phyloP scores from a whole-genome alignment of 2,329 filamentous ascomycete genomes.

The Arthroderma sp. region DNA sequence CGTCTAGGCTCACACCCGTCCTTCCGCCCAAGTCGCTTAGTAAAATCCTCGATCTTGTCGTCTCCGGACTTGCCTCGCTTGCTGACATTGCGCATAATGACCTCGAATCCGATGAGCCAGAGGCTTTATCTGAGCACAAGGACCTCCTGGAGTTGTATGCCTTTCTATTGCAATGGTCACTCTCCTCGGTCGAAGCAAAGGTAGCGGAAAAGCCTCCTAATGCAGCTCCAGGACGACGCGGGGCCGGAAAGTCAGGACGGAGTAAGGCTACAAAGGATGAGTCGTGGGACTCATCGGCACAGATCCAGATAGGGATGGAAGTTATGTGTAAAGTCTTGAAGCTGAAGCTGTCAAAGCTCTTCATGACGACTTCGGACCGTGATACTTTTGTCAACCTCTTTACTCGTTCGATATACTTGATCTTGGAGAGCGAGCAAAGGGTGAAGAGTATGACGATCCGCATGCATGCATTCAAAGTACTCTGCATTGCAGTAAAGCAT shows the following conservation, averaged over 20 bases:
- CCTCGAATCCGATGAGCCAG: constrained; percentile 83
- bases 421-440: constrained; percentile 85
- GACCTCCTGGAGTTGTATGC: constrained; percentile 85
- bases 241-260: constrained; percentile 64
- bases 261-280: constrained; percentile 60
- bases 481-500: constrained; percentile 94
- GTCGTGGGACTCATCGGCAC: constrained; percentile 75
- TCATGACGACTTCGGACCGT: constrained; percentile 87
- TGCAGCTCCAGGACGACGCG: constrained; percentile 57
- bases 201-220: constrained; percentile 76
- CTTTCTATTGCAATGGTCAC: constrained; percentile 88
- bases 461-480: constrained; percentile 94
- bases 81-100: constrained; percentile 76
- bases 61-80: constrained; percentile 73
- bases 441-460: constrained; percentile 79
- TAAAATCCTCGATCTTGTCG: constrained; percentile 84
- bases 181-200: constrained; percentile 87
- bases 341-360: constrained; percentile 82
- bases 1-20: constrained; percentile 65
- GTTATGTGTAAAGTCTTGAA: constrained; percentile 94
- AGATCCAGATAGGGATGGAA: constrained; percentile 79
- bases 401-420: constrained; percentile 82
- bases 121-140: constrained; percentile 75
- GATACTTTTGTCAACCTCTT: constrained; percentile 90
- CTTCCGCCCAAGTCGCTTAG: constrained; percentile 73